phyloP scores from a whole-genome alignment of 208 protist genomes.

The Leishmania amazonensis region DNA sequence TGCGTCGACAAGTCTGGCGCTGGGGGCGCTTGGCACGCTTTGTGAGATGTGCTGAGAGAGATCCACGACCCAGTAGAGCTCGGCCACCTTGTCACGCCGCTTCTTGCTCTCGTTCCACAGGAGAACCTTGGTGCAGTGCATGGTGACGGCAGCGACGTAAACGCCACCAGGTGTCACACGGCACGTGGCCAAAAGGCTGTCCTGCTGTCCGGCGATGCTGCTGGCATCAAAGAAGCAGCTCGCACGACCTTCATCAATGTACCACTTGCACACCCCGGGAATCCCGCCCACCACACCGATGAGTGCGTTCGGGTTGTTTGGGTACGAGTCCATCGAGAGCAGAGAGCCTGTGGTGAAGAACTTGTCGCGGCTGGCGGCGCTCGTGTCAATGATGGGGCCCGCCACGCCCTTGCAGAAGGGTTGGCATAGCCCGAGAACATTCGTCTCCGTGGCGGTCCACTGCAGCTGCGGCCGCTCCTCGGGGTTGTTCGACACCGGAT shows the following conservation, averaged over 20 bases:
- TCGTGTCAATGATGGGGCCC: slow-evolving; percentile 26
- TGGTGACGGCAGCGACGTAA: slow-evolving; percentile 72
- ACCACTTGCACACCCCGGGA: slow-evolving; percentile 82
- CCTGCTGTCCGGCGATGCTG: slow-evolving; percentile 23
- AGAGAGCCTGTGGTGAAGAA: slow-evolving; percentile 59
- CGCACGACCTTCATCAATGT: slow-evolving; percentile 70
- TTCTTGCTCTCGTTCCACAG: slow-evolving; percentile 82
- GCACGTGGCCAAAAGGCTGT: slow-evolving; percentile 45
- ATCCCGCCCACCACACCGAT: slow-evolving; percentile 71
- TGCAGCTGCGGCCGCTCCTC: slow-evolving; percentile 44
- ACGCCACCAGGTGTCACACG: slow-evolving; percentile 69
- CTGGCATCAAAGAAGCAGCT: slow-evolving; percentile 71
- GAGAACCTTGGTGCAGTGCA: slow-evolving; percentile 62
- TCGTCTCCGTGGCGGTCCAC: slow-evolving; percentile 56
- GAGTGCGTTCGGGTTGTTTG: slow-evolving; percentile 76
- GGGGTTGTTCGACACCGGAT: slow-evolving; percentile 34
- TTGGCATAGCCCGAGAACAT: slow-evolving; percentile 57
- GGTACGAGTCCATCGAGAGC: slow-evolving; percentile 75
- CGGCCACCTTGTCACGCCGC: slow-evolving; percentile 61
- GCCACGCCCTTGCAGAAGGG: slow-evolving; percentile 41
- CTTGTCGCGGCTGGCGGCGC: slow-evolving; percentile 20
- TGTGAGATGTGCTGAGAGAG: slow-evolving; percentile 40
- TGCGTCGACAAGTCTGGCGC: slow-evolving; percentile 34
- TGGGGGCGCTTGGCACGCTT: slow-evolving; percentile 13
- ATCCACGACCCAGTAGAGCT: slow-evolving; percentile 74